Evolutionary conservation across 176 grass and related monocot genomes (phyloP).

Genomic region (Cymbopogon citratus): DNA sequence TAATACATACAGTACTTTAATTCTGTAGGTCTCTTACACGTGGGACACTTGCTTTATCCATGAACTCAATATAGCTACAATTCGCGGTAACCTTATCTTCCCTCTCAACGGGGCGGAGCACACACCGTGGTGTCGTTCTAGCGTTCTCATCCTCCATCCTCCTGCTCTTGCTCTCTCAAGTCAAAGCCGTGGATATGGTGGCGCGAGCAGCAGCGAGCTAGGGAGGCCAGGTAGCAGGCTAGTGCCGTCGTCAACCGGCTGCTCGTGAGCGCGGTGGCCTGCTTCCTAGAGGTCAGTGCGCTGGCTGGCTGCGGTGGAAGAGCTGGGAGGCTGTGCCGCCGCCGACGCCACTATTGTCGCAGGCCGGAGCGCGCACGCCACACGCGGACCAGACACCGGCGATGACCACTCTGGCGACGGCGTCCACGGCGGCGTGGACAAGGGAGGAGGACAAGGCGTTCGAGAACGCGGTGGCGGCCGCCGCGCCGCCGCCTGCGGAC

Average conservation of each 20-base stretch:
- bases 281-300: not conserved
- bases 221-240: not conserved
- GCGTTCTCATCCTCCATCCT: not conserved
- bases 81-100: not conserved
- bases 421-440: conserved; percentile 45
- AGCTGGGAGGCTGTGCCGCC: not conserved
- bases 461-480: conserved; percentile 72
- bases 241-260: not conserved
- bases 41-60: not conserved
- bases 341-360: not conserved
- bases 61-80: not conserved
- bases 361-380: not conserved
- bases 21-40: not conserved
- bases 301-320: not conserved
- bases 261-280: not conserved
- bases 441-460: conserved; percentile 86
- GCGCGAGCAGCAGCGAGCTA: not conserved
- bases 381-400: not conserved
- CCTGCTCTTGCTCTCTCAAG: not conserved
- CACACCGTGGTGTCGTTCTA: not conserved
- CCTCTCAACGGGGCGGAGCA: not conserved
- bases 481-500: conserved; percentile 27
- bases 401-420: conserved; percentile 34
- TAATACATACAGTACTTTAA: not conserved
- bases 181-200: not conserved